Conservation (phyloP, 495 filamentous ascomycete species). For the Penicillium lagena region DNA sequence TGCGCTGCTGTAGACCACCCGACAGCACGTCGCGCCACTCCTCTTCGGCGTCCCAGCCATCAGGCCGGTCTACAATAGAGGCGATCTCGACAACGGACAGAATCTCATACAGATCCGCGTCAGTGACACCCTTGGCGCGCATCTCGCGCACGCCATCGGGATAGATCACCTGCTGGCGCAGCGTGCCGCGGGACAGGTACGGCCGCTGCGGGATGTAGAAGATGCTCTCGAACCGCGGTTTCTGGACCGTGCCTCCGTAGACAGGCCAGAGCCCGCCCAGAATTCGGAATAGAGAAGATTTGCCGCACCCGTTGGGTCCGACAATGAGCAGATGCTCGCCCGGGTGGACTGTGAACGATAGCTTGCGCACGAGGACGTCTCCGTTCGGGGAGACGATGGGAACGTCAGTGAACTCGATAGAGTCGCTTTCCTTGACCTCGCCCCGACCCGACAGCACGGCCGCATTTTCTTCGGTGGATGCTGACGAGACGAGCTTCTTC, state of each 20-base stretch:
- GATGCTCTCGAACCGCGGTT: conserved; percentile 82
- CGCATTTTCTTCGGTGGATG: conserved; percentile 67
- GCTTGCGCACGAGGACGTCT: conserved; percentile 74
- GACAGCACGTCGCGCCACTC: conserved; percentile 94
- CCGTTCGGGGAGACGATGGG: conserved; percentile 98
- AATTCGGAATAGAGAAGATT: conserved; percentile 92
- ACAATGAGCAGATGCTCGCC: conserved; percentile 92
- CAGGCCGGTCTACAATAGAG: conserved; percentile 71
- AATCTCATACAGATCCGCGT: conserved; percentile 71
- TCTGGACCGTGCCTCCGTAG: conserved; percentile 86
- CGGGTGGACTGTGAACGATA: conserved; percentile 79
- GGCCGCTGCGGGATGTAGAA: conserved; percentile 98
- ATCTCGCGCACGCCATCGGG: conserved; percentile 85
- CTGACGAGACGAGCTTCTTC: conserved; percentile 91
- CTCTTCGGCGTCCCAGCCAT: conserved; percentile 89
- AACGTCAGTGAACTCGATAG: conserved; percentile 84
- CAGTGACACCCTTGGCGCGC: conserved; percentile 75
- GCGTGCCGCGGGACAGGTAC: conserved; percentile 79
- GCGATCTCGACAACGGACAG: conserved; percentile 76
- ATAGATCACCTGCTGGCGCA: conserved; percentile 95
- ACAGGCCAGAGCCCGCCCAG: conserved; percentile 98
- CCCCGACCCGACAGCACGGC: conserved; percentile 77
- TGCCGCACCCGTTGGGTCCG: conserved; percentile 95
- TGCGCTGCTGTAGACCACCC: conserved; percentile 89
- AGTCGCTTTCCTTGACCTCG: conserved; percentile 63